These are phyloP conservation scores for Lepidium africanum DNA, from an alignment of 345 rosid genomes.

Conservation along the genomic window DNA sequence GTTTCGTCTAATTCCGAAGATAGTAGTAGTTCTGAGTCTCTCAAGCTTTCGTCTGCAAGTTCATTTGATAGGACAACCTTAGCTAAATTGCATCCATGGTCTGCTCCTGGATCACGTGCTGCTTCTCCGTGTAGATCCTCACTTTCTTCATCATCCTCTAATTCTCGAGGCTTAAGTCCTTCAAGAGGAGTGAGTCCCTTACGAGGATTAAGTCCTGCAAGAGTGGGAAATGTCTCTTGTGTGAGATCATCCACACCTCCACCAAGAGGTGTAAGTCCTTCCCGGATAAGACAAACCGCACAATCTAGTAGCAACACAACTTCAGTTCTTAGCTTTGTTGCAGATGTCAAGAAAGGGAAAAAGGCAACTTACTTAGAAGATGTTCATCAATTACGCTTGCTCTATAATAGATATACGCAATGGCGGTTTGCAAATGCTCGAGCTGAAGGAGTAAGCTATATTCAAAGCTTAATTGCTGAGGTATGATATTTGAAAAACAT, in stretches of 20 bases:
- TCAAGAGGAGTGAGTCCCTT: conserved; percentile 45
- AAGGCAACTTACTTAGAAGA: conserved; percentile 61
- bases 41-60: conserved; percentile 34
- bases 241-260: conserved; percentile 55
- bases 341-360: conserved; percentile 68
- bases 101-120: conserved; percentile 41
- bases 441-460: conserved; percentile 52
- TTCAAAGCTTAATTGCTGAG: conserved; percentile 67
- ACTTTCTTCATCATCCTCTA: conserved; percentile 32
- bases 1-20: conserved; percentile 32
- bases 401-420: conserved; percentile 75
- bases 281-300: conserved; percentile 52
- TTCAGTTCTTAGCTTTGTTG: conserved; percentile 81
- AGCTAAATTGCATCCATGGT: conserved; percentile 44
- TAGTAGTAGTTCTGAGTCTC: conserved; percentile 31
- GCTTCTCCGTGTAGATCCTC: conserved; percentile 65
- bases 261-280: conserved; percentile 74
- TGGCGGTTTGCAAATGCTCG: conserved; percentile 87
- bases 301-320: conserved; percentile 44
- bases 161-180: conserved; percentile 46
- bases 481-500: too few species aligned
- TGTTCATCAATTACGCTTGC: conserved; percentile 75
- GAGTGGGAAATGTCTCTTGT: conserved; percentile 41
- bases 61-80: conserved; percentile 39
- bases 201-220: conserved; percentile 64